phyloP scores from a whole-genome alignment of 1,284 basidiomycete genomes.

The Moesziomyces parantarcticus region DNA sequence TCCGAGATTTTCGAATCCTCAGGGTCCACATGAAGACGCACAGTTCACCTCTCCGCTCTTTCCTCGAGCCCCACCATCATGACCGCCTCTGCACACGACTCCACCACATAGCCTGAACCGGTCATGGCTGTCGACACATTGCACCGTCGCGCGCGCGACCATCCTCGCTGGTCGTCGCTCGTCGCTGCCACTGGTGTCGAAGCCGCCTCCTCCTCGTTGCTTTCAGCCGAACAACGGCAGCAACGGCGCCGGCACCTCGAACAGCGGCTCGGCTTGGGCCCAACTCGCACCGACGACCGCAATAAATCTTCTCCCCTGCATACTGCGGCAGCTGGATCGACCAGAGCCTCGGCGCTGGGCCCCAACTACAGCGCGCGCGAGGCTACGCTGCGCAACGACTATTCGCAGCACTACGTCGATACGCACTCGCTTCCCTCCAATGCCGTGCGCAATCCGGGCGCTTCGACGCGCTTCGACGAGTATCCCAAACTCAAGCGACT shows the following conservation, averaged over 20 bases:
- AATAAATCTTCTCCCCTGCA: no score
- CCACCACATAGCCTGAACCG: neutral
- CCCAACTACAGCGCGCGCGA: constrained; percentile 75
- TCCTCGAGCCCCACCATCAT: no score
- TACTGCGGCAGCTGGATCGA: no score
- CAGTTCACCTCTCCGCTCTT: no score
- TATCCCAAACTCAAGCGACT: constrained; percentile 62
- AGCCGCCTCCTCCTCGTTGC: neutral
- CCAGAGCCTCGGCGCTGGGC: constrained; percentile 8
- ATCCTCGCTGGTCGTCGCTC: constrained; percentile 34
- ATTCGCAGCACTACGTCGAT: constrained; percentile 87
- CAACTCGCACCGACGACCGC: neutral
- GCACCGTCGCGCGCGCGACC: constrained; percentile 17
- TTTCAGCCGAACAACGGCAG: constrained; percentile 8
- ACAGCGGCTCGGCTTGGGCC: constrained; percentile 6
- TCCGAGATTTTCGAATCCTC: no score
- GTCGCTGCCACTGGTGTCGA: constrained; percentile 1
- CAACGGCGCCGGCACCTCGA: constrained; percentile 16
- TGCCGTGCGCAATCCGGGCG: constrained; percentile 55
- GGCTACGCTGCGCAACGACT: constrained; percentile 94
- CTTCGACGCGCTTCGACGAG: constrained; percentile 88
- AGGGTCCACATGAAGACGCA: no score
- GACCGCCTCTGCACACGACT: no score
- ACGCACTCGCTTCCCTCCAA: constrained; percentile 59
- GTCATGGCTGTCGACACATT: constrained; percentile 11